Conservation (phyloP, 805 yeast species). For the Torulaspora quercuum region DNA sequence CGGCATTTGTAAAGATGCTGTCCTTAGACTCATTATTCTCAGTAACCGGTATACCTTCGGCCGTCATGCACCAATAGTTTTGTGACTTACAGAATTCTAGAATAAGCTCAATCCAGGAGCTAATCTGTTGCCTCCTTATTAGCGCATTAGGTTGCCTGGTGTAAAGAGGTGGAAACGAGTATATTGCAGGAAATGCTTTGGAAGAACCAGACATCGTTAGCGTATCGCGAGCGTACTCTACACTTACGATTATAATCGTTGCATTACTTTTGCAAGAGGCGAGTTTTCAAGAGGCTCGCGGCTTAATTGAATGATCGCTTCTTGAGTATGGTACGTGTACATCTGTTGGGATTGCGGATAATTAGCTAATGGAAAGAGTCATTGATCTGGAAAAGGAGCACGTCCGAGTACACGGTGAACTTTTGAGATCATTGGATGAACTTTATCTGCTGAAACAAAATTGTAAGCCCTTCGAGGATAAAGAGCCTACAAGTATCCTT, state of each 20-base stretch:
- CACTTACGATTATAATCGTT: background rate
- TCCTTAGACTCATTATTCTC: conserved; percentile 18
- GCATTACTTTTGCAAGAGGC: background rate
- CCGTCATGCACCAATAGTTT: conserved; percentile 51
- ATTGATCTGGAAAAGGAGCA: conserved; percentile 31
- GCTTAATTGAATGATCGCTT: conserved; percentile 1
- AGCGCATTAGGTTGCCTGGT: conserved; percentile 84
- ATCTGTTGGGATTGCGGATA: too few species aligned
- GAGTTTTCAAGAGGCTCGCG: background rate
- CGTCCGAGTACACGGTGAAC: conserved; percentile 33
- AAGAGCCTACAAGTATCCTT: conserved; percentile 10
- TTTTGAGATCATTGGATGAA: conserved; percentile 36
- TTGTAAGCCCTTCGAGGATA: conserved; percentile 4
- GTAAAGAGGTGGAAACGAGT: conserved; percentile 85
- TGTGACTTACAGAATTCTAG: conserved; percentile 56
- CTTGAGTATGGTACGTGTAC: too few species aligned
- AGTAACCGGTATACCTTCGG: conserved; percentile 34
- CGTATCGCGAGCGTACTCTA: too few species aligned
- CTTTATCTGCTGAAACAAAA: conserved; percentile 25
- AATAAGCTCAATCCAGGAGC: conserved; percentile 71
- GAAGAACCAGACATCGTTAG: conserved; percentile 4
- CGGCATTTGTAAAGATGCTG: conserved; percentile 48
- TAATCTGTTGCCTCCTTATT: conserved; percentile 70
- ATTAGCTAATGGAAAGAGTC: conserved; percentile 14
- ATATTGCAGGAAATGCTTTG: conserved; percentile 48